These are phyloP conservation scores for Saturnispora ahearnii DNA, from an alignment of 805 yeast species.

Conservation along the genomic window DNA sequence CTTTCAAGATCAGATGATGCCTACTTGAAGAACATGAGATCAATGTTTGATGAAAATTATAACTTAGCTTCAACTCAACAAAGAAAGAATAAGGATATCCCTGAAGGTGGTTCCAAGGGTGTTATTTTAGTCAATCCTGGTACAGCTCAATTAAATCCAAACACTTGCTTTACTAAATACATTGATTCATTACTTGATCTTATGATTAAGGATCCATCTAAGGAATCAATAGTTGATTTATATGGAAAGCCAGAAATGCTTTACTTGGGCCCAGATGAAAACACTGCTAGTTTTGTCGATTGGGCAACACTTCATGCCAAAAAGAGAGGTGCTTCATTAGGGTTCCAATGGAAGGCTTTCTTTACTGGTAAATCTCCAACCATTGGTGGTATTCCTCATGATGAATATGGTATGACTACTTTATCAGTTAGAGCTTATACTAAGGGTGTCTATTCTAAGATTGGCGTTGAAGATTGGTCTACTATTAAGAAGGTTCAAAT, in stretches of 20 bases:
- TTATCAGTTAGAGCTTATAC: slow-evolving; percentile 89
- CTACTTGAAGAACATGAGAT: slow-evolving; percentile 74
- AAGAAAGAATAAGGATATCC: slow-evolving; percentile 93
- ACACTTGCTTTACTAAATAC: slow-evolving; percentile 83
- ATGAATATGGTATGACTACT: slow-evolving; percentile 96
- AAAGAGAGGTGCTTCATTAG: slow-evolving; percentile 84
- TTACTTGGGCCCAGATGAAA: slow-evolving; percentile 99
- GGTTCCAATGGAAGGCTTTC: slow-evolving; percentile 78
- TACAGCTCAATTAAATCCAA: slow-evolving; percentile 67
- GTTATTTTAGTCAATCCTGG: slow-evolving; percentile 75
- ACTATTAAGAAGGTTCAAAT: slow-evolving; percentile 79
- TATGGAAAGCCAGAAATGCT: slow-evolving; percentile 80
- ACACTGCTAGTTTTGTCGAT: slow-evolving; percentile 89
- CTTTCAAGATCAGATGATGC: slow-evolving; percentile 79
- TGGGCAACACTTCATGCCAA: slow-evolving; percentile 97
- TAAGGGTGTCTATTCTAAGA: slow-evolving; percentile 75
- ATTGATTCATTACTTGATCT: slow-evolving; percentile 86
- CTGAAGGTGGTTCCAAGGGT: slow-evolving; percentile 99
- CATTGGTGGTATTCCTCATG: slow-evolving; percentile 97
- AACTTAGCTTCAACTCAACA: slow-evolving; percentile 95
- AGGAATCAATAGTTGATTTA: slow-evolving; percentile 78
- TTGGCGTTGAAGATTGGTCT: slow-evolving; percentile 46
- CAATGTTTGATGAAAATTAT: slow-evolving; percentile 92
- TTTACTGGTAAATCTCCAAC: slow-evolving; percentile 91
- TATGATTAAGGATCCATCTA: slow-evolving; percentile 61